phyloP scores from a whole-genome alignment of 2,329 filamentous ascomycete species.

The Colletotrichum zoysiae region DNA sequence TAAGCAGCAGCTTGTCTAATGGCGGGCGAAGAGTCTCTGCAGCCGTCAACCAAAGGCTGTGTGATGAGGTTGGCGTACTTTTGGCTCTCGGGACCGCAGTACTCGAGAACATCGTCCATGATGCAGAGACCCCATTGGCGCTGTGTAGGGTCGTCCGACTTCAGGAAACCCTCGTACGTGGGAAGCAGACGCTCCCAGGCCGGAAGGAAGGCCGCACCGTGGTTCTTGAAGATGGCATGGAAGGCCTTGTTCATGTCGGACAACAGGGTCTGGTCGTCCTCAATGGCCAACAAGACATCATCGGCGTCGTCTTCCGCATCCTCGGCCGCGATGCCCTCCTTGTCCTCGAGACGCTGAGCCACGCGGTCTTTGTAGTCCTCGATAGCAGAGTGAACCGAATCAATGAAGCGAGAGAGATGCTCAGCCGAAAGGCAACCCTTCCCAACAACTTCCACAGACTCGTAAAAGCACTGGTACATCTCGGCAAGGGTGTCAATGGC shows the following conservation, averaged over 20 bases:
- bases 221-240: constrained; percentile 98
- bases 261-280: constrained; percentile 95
- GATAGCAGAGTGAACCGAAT: constrained; percentile 85
- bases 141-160: constrained; percentile 86
- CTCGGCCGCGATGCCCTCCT: constrained; percentile 77
- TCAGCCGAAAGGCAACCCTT: constrained; percentile 82
- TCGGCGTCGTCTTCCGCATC: constrained; percentile 93
- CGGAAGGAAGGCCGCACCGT: constrained; percentile 84
- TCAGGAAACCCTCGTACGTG: constrained; percentile 89
- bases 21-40: constrained; percentile 86
- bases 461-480: constrained; percentile 99
- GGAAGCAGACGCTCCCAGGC: constrained; percentile 88
- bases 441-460: constrained; percentile 94
- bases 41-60: constrained; percentile 86
- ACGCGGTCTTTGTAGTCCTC: constrained; percentile 95
- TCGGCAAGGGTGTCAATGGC: constrained; percentile 96
- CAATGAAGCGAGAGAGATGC: constrained; percentile 90
- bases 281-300: constrained; percentile 89
- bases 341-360: constrained; percentile 84
- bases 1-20: constrained; percentile 97
- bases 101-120: constrained; percentile 97
- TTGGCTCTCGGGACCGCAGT: constrained; percentile 90
- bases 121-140: constrained; percentile 99
- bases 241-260: constrained; percentile 99
- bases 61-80: constrained; percentile 89